These are phyloP conservation scores for Bipolaris bicolor DNA, from an alignment of 2,329 filamentous ascomycete species.

Conservation along the genomic window DNA sequence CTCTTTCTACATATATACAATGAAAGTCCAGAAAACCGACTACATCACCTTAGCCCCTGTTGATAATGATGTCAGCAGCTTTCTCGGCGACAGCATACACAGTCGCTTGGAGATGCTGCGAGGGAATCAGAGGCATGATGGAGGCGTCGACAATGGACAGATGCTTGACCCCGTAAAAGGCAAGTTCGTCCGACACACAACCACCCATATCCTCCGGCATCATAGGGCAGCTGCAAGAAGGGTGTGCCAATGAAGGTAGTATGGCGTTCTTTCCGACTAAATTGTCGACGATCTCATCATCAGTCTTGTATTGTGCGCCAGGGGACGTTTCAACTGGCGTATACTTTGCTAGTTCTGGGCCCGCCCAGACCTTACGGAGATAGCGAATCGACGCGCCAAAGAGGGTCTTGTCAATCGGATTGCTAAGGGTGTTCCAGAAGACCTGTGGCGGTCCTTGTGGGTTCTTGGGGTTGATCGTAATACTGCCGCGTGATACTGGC, in stretches of 20 bases:
- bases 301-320: conserved; percentile 34
- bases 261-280: conserved; percentile 23
- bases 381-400: conserved; percentile 46
- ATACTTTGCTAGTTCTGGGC: conserved; percentile 33
- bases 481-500: conserved; percentile 50
- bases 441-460: conserved; percentile 36
- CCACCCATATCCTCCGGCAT: conserved; percentile 42
- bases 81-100: conserved; percentile 46
- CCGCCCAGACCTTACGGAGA: conserved; percentile 41
- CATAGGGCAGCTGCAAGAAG: conserved; percentile 41
- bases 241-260: conserved; percentile 35
- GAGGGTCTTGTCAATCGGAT: conserved; percentile 38
- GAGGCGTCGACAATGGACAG: conserved; percentile 42
- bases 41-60: conserved; percentile 8
- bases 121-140: conserved; percentile 41
- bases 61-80: conserved; percentile 41
- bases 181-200: conserved; percentile 34
- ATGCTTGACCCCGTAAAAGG: conserved; percentile 38
- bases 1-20: background rate
- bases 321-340: conserved; percentile 31
- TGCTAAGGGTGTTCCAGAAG: conserved; percentile 39
- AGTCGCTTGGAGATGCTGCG: conserved; percentile 41
- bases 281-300: conserved; percentile 35
- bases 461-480: conserved; percentile 33
- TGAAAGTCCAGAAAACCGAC: too few relatives aligned